Evolutionary conservation across 495 filamentous ascomycete species (phyloP), one percentile per base, ranked within the genome.

Genomic region (Podospora bellae-mahoneyi): DNA sequence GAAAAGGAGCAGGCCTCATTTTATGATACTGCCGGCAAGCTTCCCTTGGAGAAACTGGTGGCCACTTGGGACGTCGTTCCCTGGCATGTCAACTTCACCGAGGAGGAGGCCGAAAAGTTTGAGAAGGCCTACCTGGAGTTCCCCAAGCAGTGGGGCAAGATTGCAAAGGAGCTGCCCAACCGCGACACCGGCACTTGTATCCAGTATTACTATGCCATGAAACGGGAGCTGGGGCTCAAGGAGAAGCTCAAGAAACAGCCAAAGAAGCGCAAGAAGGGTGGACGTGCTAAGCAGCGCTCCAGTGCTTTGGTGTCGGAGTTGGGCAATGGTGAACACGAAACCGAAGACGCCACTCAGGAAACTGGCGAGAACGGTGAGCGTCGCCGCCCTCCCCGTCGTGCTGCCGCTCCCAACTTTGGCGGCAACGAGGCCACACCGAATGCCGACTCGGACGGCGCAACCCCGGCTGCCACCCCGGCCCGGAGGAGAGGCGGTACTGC

Each of bases 191-290:
- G 91, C 70, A 88, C 93, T 61, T 96, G 92, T 75, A 97, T 99
- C 70, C 84, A 92, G 70, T 96, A 98, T 77, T 98, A 99, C 77
- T 99, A 99, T 77, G 86, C 93, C 69, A 97, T 91, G 66, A 99
- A 99, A 78, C 88, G 91, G 73, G 85, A 88, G 66, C 87, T 88
- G 27, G 92, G 92, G 66, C 94, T 97, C 73, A 96, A 97, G 78
- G 90, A 91, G 48, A 91, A 91, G 75, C 80, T 91, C 30, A 94
- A 87, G 78, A 89, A 88, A 67, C 87, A 88, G 78, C 89, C 87
- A 30, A 89, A 86, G 62, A 87, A 85, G 65, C 83, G 88, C 53
- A 87, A 84, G 66, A 86, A 81, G 72, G 39, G 39, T 48, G 82
- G 83, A 28, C 82, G 83, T 53, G 80, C 78, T 20, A 88, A 91